Evolutionary conservation across 2,329 filamentous ascomycete species (phyloP), one percentile per base, ranked within the genome.

Genomic region (Mycosphaerella arachidis): DNA sequence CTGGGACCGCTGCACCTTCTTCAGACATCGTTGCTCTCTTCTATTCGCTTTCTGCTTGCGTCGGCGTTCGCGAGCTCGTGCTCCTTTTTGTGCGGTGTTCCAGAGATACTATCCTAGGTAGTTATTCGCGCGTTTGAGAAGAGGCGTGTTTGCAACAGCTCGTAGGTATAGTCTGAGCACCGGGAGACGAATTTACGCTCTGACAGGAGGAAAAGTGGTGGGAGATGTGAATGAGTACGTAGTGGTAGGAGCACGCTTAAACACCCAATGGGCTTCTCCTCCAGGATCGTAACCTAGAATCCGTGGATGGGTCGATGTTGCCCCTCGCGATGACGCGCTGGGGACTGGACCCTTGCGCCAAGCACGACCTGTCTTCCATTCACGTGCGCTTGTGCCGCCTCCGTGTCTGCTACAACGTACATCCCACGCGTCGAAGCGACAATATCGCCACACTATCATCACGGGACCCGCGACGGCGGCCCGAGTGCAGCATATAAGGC

Each of bases 1-100:
- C 67, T 46, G 79, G 79, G 57, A 81, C 78, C 45, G 77, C 77
- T 50, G 78, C 73, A 43, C 73, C 78, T 70, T 80, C 78, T 69
- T 69, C 62, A 37, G 65, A 62, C 62, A 64, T 64, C 56, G n/a
- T 61, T 48, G 45, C 12, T 58, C 48, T 35, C 29, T 33, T 50
- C 40, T n/a, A 43, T 7, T 18, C 7, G 40, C 40, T 18, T 13
- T 16, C 18, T n/a, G 1, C n/a, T 18, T 43, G 40, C 4, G 40
- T 43, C 40, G 16, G 7, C 40, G 40, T 50, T 50, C 48, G 48
- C 27, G 27, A 16, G 10, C 29, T 30, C 13, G 24, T 52, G 48
- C 40, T 43, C n/a, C 13, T 43, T 43, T 43, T 16, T 43, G 40
- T 6, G 40, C 40, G 13, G 40, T 43, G 13, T 7, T 43, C 40